Conservation (phyloP, 768 basidiomycete species). For the Phaeotremella fagi region DNA sequence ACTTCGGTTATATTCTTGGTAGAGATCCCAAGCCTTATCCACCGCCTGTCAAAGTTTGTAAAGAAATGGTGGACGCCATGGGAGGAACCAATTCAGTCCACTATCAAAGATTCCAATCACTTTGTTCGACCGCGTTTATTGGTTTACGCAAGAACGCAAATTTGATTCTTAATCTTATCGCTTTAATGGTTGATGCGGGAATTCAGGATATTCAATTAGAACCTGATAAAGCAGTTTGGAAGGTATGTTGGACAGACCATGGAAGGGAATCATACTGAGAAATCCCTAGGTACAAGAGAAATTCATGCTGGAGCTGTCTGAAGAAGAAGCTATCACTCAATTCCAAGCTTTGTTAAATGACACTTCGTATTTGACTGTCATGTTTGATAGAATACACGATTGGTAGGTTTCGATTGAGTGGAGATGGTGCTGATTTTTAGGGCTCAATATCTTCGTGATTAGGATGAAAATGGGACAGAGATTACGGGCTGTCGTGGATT, state of each 20-base stretch:
- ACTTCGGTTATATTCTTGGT: conserved; percentile 97
- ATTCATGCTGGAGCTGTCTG: conserved; percentile 86
- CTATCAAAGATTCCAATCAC: conserved; percentile 90
- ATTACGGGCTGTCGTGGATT: too few species aligned
- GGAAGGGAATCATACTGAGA: background rate
- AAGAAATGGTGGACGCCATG: conserved; percentile 99
- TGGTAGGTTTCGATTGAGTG: conserved; percentile 20
- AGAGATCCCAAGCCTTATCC: conserved; percentile 97
- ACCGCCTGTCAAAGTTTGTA: conserved; percentile 95
- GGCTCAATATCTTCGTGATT: conserved; percentile 43
- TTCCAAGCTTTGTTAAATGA: conserved; percentile 91
- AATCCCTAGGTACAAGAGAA: conserved; percentile 76
- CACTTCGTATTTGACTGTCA: conserved; percentile 85
- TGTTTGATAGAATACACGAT: conserved; percentile 83
- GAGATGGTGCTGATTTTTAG: conserved; percentile 2
- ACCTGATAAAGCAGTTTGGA: conserved; percentile 53
- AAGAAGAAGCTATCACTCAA: conserved; percentile 96
- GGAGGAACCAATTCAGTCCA: conserved; percentile 95
- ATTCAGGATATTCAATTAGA: conserved; percentile 90
- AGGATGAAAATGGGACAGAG: too few species aligned
- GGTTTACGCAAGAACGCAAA: conserved; percentile 95
- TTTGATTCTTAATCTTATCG: conserved; percentile 90
- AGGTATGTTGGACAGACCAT: conserved; percentile 39
- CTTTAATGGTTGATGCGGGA: conserved; percentile 95
- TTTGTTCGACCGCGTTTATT: conserved; percentile 96